Base-by-base conservation (phyloP, 1,139 yeast genomes). In the Wickerhamomyces sp. region DNA sequence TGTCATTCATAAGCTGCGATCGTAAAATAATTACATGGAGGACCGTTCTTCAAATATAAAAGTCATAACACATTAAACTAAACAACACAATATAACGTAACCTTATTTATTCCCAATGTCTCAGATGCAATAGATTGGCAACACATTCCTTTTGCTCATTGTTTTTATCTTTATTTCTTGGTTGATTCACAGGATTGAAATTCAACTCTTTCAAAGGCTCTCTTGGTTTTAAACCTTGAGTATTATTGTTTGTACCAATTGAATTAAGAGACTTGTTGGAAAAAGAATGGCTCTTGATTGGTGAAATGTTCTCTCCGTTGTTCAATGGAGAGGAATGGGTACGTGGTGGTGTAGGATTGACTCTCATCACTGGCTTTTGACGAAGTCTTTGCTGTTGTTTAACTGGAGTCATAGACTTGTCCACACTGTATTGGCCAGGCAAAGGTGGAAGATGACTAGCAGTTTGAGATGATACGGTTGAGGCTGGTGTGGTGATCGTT, bases 331-430 rank as follows among this genome's bases (percentile, higher is more conserved):
- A 31, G 8, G 34, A 26, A n/a, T 21, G 27, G 4, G 11, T 26
- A 10, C 46, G 37, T 21, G 49, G 42, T 4, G 47, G 37, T 10
- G 40, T 31, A 26, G 34, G 42, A 26, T 45, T 48, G 9, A 51
- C 52, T 28, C 36, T 47, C 55, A 51, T 51, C 5, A 46, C 40
- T 26, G 55, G 55, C 27, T 42, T 51, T 30, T 48, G 52, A 28
- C 48, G 41, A 11, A 24, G 34, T 23, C 26, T 32, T 12, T 27
- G 32, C 10, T 24, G 32, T 23, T 36, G 31, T 20, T 19, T 19
- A 4, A 40, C 16, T 21, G 39, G 47, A 6, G 45, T 36, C 33
- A 42, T 31, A 15, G 35, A 16, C 14, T 28, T 27, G n/a, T 13
- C 23, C 6, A 24, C 21, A 18, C 4, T 23, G n/a, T n/a, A n/a